A percentile compares a stretch with the other conserved stretches of the same genome.
phyloP scores from a whole-genome alignment of 1,284 basidiomycete genomes.

The Moesziomyces sp. region DNA sequence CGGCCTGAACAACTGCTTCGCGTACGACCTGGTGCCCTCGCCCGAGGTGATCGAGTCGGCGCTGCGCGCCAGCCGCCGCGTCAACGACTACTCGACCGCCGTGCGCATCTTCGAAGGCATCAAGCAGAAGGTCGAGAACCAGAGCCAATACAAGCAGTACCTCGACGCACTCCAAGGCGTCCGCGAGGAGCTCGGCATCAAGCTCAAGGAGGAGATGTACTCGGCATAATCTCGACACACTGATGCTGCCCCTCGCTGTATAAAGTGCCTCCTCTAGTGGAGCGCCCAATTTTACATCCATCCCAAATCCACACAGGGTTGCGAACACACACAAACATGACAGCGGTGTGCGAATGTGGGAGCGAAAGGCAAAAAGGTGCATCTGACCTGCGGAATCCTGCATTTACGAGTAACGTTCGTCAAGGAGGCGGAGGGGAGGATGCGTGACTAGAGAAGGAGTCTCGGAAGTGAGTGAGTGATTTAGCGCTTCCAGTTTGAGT shows the following conservation, averaged over 20 bases:
- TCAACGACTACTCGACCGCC: slow-evolving; percentile 96
- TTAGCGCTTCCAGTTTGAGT: slow-evolving; percentile 59
- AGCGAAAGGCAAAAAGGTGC: too few relatives aligned
- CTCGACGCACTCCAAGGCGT: slow-evolving; percentile 62
- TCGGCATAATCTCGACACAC: slow-evolving; percentile 18
- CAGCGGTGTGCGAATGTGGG: too few relatives aligned
- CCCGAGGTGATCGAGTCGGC: slow-evolving; percentile 89
- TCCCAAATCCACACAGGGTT: too few relatives aligned
- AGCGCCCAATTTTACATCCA: too few relatives aligned
- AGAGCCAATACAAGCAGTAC: slow-evolving; percentile 67
- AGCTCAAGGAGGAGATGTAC: slow-evolving; percentile 65
- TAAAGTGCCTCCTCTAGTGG: too few relatives aligned
- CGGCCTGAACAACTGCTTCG: slow-evolving; percentile 98
- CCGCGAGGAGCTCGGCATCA: slow-evolving; percentile 62
- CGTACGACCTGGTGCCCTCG: slow-evolving; percentile 95
- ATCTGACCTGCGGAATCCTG: too few relatives aligned
- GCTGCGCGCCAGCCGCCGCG: slow-evolving; percentile 85
- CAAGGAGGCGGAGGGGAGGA: too few relatives aligned
- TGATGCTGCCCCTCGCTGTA: too few relatives aligned
- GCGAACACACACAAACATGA: too few relatives aligned
- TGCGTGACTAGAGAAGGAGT: too few relatives aligned
- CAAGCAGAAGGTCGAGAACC: slow-evolving; percentile 67
- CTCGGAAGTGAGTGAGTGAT: not conserved
- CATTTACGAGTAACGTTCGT: too few relatives aligned
- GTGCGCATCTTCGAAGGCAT: slow-evolving; percentile 84